Evolutionary conservation across 2,329 filamentous ascomycete species (phyloP), one percentile per base, ranked within the genome.

Genomic region (Cordyceps tenuipes): DNA sequence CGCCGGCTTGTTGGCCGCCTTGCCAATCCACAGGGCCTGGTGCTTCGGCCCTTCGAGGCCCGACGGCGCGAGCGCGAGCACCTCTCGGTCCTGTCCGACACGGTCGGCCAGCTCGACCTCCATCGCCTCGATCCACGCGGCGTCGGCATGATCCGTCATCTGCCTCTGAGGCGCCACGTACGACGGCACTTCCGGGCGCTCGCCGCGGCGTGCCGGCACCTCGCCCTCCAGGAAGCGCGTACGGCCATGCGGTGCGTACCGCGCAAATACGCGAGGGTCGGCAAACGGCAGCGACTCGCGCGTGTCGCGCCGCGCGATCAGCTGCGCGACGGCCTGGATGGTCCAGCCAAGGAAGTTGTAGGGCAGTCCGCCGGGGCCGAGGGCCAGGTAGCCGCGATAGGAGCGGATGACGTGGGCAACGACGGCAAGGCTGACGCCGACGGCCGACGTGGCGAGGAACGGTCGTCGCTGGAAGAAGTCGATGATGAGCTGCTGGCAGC

Each of bases 341-440:
- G 75, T 66, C 73, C 74, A 80, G 36, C 77, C 77, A 21, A 68
- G 36, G 31, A 72, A 31, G 59, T 77, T 76, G 64, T 76, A 69
- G 0, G 77, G 76, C 0, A 77, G 60, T 17, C 77, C 77, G 60
- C 77, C 76, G 3, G 69, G 71, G 15, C 77, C 77, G 36, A 79
- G 71, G 1, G 73, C 71, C 17, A 76, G 69, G 66, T 68, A 79
- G 52, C 67, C 69, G 4, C 63, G 68, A 68, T 79, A 79, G 66
- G 68, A 70, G 43, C 63, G 59, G 49, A 65, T 52, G 21, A 67
- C 64, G 57, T 70, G 67, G 6, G 66, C 49, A 17, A 59, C 41
- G 56, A 26, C 39, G 17, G 56, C 56, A 39, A 59, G 47, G 36
- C 46, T 46, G 15, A 59, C n/a, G 23, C 56, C 48, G 6, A 59